Percentiles rank a stretch among this genome's conserved stretches.
Evolutionary conservation across 2,329 filamentous ascomycete genomes (phyloP).

Genomic region (Fonsecaea nubica): DNA sequence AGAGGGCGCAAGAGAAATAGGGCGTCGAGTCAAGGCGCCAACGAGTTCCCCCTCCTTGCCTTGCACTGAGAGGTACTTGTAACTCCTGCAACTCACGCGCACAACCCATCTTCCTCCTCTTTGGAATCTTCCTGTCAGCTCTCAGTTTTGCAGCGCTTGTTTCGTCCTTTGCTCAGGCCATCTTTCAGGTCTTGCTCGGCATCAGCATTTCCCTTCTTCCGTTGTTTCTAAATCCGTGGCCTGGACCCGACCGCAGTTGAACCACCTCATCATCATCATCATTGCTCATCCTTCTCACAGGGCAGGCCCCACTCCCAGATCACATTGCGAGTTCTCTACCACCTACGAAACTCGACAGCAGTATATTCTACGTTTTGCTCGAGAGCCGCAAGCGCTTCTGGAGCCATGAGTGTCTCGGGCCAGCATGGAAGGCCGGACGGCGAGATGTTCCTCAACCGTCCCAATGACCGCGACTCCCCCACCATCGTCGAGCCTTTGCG

Average conservation of each 20-base stretch:
- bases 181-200: constrained; percentile 19
- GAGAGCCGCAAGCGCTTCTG: background rate
- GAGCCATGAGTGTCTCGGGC: constrained; percentile 53
- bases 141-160: constrained; percentile 26
- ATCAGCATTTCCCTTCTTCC: constrained; percentile 4
- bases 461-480: constrained; percentile 68
- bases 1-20: background rate
- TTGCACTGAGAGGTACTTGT: background rate
- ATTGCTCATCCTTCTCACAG: constrained; percentile 8
- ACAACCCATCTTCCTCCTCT: background rate
- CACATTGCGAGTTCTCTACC: constrained; percentile 1
- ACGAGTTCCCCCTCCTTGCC: background rate
- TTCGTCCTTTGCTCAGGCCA: constrained; percentile 19
- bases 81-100: background rate
- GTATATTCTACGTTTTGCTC: background rate
- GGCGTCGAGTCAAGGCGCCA: constrained; percentile 5
- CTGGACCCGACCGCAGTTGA: constrained; percentile 19
- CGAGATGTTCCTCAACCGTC: constrained; percentile 76
- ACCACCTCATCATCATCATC: constrained; percentile 1
- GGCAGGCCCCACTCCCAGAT: constrained; percentile 9
- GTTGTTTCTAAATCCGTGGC: constrained; percentile 20
- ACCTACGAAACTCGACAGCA: background rate
- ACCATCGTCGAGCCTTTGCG: constrained; percentile 78
- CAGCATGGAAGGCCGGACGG: constrained; percentile 74
- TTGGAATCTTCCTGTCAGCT: constrained; percentile 6